These are phyloP conservation scores for Euphorbia celastroides DNA, from an alignment of 441 rosid species.

Conservation along the genomic window DNA sequence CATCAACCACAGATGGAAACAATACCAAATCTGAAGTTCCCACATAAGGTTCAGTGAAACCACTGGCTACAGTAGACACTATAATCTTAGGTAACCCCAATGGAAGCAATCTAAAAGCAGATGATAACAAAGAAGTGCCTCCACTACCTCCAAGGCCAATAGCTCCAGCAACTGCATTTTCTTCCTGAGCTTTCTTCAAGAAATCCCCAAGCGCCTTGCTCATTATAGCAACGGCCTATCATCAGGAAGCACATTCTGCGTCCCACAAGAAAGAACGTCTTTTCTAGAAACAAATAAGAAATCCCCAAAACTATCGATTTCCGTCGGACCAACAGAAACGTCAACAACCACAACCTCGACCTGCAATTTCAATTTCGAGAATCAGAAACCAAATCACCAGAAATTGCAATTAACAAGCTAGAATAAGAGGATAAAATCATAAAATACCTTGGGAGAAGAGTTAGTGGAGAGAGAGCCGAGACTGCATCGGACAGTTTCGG, in stretches of 20 bases:
- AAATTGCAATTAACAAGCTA: background rate
- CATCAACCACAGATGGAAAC: conserved; percentile 83
- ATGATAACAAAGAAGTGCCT: conserved; percentile 71
- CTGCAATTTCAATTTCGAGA: conserved; percentile 45
- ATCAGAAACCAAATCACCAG: conserved; percentile 16
- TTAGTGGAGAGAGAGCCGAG: conserved; percentile 36
- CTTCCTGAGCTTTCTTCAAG: conserved; percentile 34
- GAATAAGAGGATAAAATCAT: background rate
- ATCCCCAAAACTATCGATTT: conserved; percentile 31
- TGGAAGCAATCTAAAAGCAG: conserved; percentile 68
- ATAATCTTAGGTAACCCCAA: conserved; percentile 76
- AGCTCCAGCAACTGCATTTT: conserved; percentile 49
- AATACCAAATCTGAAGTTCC: conserved; percentile 77
- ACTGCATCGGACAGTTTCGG: conserved; percentile 50
- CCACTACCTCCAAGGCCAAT: conserved; percentile 89
- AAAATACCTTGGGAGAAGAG: conserved; percentile 48
- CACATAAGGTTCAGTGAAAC: conserved; percentile 66
- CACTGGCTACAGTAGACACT: conserved; percentile 88
- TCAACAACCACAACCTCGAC: conserved; percentile 67
- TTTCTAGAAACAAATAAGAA: conserved; percentile 48
- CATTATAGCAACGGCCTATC: conserved; percentile 79
- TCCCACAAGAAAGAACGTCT: conserved; percentile 42
- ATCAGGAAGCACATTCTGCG: conserved; percentile 31
- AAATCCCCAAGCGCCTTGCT: conserved; percentile 55
- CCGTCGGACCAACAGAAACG: conserved; percentile 53